Evolutionary conservation across 331 rosid genomes (phyloP).

Genomic region (Erythrophleum ivorense): DNA sequence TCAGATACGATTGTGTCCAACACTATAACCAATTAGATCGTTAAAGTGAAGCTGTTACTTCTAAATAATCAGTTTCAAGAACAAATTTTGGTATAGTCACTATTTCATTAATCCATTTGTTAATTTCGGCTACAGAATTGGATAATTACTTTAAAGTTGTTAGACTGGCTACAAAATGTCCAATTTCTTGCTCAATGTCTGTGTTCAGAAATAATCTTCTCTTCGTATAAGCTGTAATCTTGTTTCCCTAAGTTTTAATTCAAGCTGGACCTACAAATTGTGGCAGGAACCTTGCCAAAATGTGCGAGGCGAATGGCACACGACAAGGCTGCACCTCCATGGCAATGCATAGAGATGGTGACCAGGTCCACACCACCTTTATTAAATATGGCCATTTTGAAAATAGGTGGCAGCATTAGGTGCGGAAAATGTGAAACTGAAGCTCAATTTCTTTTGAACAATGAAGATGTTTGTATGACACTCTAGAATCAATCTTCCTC

Average conservation of each 20-base stretch:
- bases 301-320: not conserved
- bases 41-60: not conserved
- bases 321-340: conserved; percentile 4
- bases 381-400: not conserved
- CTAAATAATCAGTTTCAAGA: conserved; percentile 5
- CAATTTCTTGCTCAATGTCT: not conserved
- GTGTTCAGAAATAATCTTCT: conserved; percentile 5
- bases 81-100: not conserved
- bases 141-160: not conserved
- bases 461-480: not conserved
- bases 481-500: conserved; percentile 15
- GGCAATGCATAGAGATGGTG: not conserved
- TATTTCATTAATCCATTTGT: not conserved
- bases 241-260: not conserved
- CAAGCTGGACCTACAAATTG: not conserved
- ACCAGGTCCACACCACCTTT: not conserved
- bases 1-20: not conserved
- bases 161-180: conserved; percentile 7
- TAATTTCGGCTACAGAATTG: conserved; percentile 5
- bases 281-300: not conserved
- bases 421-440: conserved; percentile 2
- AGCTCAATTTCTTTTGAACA: not conserved
- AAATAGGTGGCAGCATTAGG: conserved; percentile 12
- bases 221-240: not conserved
- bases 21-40: conserved; percentile 19